Base-by-base conservation (phyloP, 306 rosid genomes). In the Vigna reflexopilosa region DNA sequence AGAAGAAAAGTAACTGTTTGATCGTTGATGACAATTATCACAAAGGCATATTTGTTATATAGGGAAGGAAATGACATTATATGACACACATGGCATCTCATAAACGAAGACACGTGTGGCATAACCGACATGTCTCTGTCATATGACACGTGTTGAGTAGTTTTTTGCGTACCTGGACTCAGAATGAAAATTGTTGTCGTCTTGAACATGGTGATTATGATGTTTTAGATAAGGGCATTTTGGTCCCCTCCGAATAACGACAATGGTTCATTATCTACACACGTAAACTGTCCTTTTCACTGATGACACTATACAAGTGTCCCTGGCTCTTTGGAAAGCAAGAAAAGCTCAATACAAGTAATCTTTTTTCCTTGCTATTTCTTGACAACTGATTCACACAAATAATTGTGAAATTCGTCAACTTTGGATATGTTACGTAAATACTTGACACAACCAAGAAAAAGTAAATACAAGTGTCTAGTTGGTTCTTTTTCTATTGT, bases 41-140 rank as follows among this genome's bases (percentile, higher is more conserved):
- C 30, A 47, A 44, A 71, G 17, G 20, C 38, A 22, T 67, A 26
- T 7, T 50, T 11, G 6, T 64, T 82, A 51, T 86, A 83, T 83
- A 86, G 76, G 66, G 47, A 16, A 38, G 30, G 49, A 19, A 8
- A 11, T 14, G 26, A 20, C 19, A n/a, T 45, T 15, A n/a, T 26
- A 3, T 77, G 85, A 81, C 83, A 80, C 79, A 57, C 51, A 78
- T 82, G 88, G 85, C 79, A 26, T 57, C 44, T 47, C 34, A 7
- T 8, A 19, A 19, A 4, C 83, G 49, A 59, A 12, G 86, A 80
- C 89, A 81, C 80, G 80, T 77, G 72, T 42, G 11, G 50, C 24
- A 10, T 22, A n/a, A 51, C 75, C 44, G 38, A 83, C 84, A 77
- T 22, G 66, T 30, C 67, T 63, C 55, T 28, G 9, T 26, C 9